These are phyloP conservation scores for Colletotrichum salicis DNA, from an alignment of 2,329 filamentous ascomycete genomes.

Conservation along the genomic window DNA sequence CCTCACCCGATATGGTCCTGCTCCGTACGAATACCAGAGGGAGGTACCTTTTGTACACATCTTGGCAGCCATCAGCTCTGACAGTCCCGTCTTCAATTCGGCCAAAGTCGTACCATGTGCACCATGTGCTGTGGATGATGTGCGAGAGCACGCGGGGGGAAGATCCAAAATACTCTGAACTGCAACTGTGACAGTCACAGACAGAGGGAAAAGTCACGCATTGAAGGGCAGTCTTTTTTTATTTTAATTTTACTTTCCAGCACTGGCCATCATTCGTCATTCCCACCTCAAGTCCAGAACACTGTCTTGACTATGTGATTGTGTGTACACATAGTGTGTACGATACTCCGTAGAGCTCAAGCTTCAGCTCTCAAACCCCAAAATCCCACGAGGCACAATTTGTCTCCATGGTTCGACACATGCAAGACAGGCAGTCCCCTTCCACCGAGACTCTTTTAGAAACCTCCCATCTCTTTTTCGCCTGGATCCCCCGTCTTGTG, in stretches of 20 bases:
- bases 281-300: neutral
- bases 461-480: neutral
- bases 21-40: too few relatives aligned
- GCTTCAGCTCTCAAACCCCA: neutral
- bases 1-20: too few relatives aligned
- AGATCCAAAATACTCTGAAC: neutral
- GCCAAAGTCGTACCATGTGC: neutral
- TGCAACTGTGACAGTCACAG: neutral
- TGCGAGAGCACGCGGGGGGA: neutral
- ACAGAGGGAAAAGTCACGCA: neutral
- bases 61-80: neutral
- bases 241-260: too few relatives aligned
- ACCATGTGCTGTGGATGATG: neutral
- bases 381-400: neutral
- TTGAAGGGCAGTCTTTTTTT: neutral
- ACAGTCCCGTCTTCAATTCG: neutral
- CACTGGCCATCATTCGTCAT: neutral
- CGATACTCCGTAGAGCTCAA: neutral
- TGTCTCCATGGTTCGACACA: neutral
- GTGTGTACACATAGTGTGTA: too few relatives aligned
- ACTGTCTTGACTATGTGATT: too few relatives aligned
- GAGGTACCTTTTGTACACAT: neutral
- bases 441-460: neutral
- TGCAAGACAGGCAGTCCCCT: neutral
- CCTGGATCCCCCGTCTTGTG: slow-evolving; percentile 1